phyloP scores from a whole-genome alignment of 352 stramenopile genomes.

The Globisporangium lucens region DNA sequence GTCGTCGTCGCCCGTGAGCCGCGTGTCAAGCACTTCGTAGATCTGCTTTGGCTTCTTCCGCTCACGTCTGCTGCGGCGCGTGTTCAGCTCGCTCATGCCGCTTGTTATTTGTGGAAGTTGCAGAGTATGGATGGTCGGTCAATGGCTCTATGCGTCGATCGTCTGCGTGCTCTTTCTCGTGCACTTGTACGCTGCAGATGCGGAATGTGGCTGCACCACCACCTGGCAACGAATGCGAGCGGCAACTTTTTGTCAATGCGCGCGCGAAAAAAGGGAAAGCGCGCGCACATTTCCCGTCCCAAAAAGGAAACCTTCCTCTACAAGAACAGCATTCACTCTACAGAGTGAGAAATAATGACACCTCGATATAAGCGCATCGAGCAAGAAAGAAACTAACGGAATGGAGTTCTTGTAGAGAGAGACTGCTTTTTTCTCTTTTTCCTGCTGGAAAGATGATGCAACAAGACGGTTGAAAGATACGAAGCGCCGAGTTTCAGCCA shows the following conservation, averaged over 20 bases:
- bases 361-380: slow-evolving; percentile 6
- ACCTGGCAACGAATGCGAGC: background rate
- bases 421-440: slow-evolving; percentile 10
- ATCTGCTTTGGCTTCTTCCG: slow-evolving; percentile 64
- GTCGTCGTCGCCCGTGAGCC: slow-evolving; percentile 8
- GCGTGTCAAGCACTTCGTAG: slow-evolving; percentile 66
- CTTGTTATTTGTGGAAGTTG: background rate
- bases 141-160: background rate
- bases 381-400: slow-evolving; percentile 5
- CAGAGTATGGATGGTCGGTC: background rate
- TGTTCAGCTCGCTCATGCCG: slow-evolving; percentile 25
- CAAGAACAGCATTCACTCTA: slow-evolving; percentile 16
- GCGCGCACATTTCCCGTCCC: background rate
- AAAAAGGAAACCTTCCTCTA: slow-evolving; percentile 48
- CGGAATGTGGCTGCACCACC: background rate
- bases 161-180: background rate
- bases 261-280: slow-evolving; percentile 2
- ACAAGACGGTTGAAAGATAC: slow-evolving; percentile 4
- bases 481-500: slow-evolving; percentile 9
- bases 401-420: slow-evolving; percentile 1
- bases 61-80: slow-evolving; percentile 57
- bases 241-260: slow-evolving; percentile 20
- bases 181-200: background rate
- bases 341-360: background rate
- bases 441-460: background rate